Conservation (phyloP, 257 asterid species). For the Cruciata laevipes region DNA sequence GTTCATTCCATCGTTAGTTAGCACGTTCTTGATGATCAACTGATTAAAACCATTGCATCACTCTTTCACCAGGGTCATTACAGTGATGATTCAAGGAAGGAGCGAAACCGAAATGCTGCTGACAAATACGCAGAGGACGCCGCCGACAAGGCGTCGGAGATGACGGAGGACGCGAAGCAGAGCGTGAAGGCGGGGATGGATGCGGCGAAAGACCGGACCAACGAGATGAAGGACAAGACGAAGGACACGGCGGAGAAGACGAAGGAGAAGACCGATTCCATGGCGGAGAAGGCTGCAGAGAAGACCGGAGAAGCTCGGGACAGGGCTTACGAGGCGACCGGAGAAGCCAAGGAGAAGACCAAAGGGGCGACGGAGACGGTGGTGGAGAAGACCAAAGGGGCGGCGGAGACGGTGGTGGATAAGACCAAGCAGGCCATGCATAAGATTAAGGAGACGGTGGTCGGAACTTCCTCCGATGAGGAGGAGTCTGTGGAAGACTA, state of each 20-base stretch:
- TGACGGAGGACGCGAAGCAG: constrained; percentile 7
- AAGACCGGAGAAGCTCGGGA: constrained; percentile 24
- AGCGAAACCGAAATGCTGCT: constrained; percentile 20
- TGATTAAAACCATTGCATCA: too few species aligned
- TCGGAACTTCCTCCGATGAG: constrained; percentile 35
- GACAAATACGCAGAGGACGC: constrained; percentile 24
- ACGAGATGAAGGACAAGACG: constrained; percentile 39
- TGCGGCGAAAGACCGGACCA: constrained; percentile 22
- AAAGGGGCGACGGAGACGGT: constrained; percentile 20
- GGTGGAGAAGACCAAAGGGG: constrained; percentile 34
- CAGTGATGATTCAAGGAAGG: constrained; percentile 24
- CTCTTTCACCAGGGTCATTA: constrained; percentile 28
- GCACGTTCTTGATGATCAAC: background rate
- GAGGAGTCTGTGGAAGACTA: constrained; percentile 36
- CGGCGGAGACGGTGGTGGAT: constrained; percentile 27
- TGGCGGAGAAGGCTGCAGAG: constrained; percentile 10
- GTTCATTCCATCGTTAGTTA: background rate
- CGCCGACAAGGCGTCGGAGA: constrained; percentile 8
- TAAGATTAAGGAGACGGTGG: constrained; percentile 57
- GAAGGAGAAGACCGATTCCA: constrained; percentile 18
- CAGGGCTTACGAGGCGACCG: constrained; percentile 15
- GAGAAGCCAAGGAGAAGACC: constrained; percentile 27
- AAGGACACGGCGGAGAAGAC: constrained; percentile 20
- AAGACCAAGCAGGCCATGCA: constrained; percentile 39
- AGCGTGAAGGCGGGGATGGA: constrained; percentile 23